Evolutionary conservation across 228 moss, liverwort and hornwort genomes (phyloP).

Genomic region (Sphagnum fallax): DNA sequence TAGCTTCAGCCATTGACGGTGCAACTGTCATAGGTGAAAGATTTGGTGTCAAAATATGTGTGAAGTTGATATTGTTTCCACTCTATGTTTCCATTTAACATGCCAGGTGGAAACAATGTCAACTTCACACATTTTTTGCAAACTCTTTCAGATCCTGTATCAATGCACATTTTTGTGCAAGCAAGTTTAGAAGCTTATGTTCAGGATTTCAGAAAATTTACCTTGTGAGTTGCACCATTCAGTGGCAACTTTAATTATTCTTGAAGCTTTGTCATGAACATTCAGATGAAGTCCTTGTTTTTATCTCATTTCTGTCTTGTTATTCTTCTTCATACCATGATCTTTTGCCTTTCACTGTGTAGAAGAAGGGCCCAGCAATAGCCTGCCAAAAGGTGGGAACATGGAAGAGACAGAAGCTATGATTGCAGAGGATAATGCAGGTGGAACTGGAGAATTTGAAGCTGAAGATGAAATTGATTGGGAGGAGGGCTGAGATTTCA

Average conservation of each 20-base stretch:
- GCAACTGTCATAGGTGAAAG: constrained; percentile 81
- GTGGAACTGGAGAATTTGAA: constrained; percentile 39
- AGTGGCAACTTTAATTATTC: background rate
- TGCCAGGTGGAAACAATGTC: too few species aligned
- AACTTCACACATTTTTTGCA: too few species aligned
- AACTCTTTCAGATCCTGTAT: too few species aligned
- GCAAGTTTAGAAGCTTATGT: too few species aligned
- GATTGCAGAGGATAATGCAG: constrained; percentile 41
- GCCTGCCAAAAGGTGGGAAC: constrained; percentile 15
- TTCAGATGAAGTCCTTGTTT: background rate
- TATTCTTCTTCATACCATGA: background rate
- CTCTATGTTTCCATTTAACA: too few species aligned
- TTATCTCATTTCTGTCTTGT: background rate
- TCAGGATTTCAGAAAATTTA: too few species aligned
- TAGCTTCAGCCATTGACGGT: constrained; percentile 76
- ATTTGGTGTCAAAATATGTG: background rate
- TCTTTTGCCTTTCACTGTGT: background rate
- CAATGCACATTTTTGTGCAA: too few species aligned
- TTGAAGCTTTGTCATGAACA: too few species aligned
- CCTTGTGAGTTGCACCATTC: background rate
- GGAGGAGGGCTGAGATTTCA: constrained; percentile 56
- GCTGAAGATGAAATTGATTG: constrained; percentile 79
- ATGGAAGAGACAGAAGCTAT: constrained; percentile 23
- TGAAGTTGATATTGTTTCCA: too few species aligned
- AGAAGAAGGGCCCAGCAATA: constrained; percentile 24